Conservation (phyloP, 148 eudicot species). For the Persicaria tinctoria region DNA sequence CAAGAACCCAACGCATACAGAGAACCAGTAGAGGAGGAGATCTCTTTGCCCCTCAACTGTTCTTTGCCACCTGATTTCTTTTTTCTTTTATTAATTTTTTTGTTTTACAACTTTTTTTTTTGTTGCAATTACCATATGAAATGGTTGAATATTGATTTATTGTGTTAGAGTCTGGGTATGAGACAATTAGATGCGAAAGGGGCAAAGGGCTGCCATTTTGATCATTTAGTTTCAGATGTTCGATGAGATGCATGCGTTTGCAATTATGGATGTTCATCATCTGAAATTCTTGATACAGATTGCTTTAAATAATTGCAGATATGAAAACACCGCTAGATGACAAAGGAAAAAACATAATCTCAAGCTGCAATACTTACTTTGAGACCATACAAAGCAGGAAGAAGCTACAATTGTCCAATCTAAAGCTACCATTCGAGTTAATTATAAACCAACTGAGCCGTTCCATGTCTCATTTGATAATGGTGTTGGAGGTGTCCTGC, state of each 20-base stretch:
- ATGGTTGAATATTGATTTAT: too few relatives aligned
- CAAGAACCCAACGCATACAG: too few relatives aligned
- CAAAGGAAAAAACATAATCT: constrained; percentile 19
- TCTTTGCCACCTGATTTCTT: too few relatives aligned
- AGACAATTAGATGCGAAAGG: background rate
- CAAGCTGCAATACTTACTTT: constrained; percentile 66
- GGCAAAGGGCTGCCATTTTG: background rate
- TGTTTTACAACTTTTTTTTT: too few relatives aligned
- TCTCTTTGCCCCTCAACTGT: too few relatives aligned
- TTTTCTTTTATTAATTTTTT: too few relatives aligned
- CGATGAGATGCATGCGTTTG: background rate
- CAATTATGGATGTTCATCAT: background rate
- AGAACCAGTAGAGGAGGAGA: too few relatives aligned
- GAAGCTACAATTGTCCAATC: constrained; percentile 27
- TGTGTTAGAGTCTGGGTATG: background rate
- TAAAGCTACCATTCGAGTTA: too few relatives aligned
- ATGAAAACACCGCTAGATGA: constrained; percentile 32
- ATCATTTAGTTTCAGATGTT: background rate
- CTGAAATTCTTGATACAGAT: background rate
- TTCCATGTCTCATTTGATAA: too few relatives aligned
- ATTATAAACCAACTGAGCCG: too few relatives aligned
- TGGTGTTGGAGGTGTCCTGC: too few relatives aligned
- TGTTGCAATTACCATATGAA: too few relatives aligned
- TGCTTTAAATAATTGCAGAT: background rate
- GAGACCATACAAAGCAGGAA: constrained; percentile 65